Percentiles rank a stretch among this genome's conserved stretches.
Conservation (phyloP, 495 filamentous ascomycete species). For the Daldinia decipiens region DNA sequence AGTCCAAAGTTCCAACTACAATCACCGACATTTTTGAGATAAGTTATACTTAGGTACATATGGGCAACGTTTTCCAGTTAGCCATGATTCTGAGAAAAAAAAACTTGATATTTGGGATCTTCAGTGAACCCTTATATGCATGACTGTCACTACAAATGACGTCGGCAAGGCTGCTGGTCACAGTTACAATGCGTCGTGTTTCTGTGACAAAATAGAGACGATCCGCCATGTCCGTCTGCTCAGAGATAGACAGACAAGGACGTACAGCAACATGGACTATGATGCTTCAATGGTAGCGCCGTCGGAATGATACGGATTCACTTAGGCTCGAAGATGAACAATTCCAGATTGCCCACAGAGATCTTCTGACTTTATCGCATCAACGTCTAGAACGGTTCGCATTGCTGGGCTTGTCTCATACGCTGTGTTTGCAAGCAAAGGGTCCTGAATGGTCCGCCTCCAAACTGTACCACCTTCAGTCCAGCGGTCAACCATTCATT, state of each 20-base stretch:
- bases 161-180: conserved; percentile 11
- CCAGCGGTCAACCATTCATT: conserved; percentile 37
- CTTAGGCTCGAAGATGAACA: conserved; percentile 6
- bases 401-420: conserved; percentile 38
- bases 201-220: conserved; percentile 4
- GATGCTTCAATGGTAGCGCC: conserved; percentile 12
- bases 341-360: conserved; percentile 24
- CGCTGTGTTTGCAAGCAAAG: conserved; percentile 37
- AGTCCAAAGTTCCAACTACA: background rate
- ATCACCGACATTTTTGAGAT: background rate
- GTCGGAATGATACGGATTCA: conserved; percentile 25
- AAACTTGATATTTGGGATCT: conserved; percentile 1
- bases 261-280: conserved; percentile 4
- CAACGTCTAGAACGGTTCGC: conserved; percentile 31
- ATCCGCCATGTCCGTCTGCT: conserved; percentile 4
- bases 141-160: conserved; percentile 1
- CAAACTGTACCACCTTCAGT: conserved; percentile 33
- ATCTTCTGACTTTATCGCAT: conserved; percentile 1
- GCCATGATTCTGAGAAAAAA: background rate
- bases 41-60: background rate
- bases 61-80: background rate
- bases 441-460: conserved; percentile 32
- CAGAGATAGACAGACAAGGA: background rate
- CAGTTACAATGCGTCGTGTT: conserved; percentile 16
- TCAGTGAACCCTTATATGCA: conserved; percentile 14